These are phyloP conservation scores for Sequoiadendron giganteum DNA, from an alignment of 75 land plant species.

Conservation along the genomic window DNA sequence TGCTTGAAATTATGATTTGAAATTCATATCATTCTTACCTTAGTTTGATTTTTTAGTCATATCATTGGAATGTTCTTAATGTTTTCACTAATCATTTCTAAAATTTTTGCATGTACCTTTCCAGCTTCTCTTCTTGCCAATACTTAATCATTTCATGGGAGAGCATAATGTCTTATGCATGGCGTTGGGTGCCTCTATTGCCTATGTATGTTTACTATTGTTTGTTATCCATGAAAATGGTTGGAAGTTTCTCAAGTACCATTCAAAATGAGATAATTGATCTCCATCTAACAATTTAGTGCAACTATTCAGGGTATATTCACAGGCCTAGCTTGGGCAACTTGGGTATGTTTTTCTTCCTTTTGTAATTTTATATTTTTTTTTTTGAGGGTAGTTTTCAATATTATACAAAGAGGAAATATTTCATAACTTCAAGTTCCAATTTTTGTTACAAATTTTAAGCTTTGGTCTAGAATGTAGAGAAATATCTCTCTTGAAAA, in stretches of 20 bases:
- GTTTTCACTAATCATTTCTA: background rate
- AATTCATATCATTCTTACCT: background rate
- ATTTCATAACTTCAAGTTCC: background rate
- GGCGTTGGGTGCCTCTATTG: conserved; percentile 46
- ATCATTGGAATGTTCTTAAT: background rate
- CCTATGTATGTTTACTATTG: conserved; percentile 43
- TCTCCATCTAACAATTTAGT: background rate
- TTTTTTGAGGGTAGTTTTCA: background rate
- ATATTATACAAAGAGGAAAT: background rate
- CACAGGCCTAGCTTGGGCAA: conserved; percentile 77
- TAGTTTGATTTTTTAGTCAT: background rate
- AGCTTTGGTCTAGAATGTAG: no score
- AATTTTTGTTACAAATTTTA: background rate
- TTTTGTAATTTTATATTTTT: background rate
- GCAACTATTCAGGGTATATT: conserved; percentile 43
- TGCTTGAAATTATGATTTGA: no score
- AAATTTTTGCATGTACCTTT: background rate
- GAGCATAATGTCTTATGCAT: conserved; percentile 61
- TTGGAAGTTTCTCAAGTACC: background rate
- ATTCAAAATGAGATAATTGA: background rate
- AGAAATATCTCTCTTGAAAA: no score
- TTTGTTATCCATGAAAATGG: background rate
- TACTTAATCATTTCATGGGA: conserved; percentile 57
- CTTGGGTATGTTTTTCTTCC: conserved; percentile 49
- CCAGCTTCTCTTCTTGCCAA: conserved; percentile 64